phyloP scores from a whole-genome alignment of 1,139 yeast species.

The Pichia terricola region DNA sequence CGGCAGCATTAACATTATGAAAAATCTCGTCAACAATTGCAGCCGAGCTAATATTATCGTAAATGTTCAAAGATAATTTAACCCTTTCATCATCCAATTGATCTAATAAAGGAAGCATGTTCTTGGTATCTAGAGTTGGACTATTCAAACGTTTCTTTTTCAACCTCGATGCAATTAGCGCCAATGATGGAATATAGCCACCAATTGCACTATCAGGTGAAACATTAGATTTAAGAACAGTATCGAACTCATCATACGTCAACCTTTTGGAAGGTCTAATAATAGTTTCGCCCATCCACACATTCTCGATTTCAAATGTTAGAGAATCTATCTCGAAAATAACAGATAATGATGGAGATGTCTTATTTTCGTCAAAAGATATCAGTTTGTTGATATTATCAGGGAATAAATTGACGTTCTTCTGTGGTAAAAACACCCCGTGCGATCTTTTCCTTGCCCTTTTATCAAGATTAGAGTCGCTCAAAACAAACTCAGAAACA shows the following conservation, averaged over 20 bases:
- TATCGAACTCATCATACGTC: constrained; percentile 44
- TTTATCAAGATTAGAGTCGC: constrained; percentile 72
- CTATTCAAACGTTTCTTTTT: constrained; percentile 61
- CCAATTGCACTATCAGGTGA: constrained; percentile 45
- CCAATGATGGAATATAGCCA: constrained; percentile 57
- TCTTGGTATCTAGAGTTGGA: constrained; percentile 38
- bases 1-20: constrained; percentile 73
- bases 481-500: constrained; percentile 58
- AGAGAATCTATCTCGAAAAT: constrained; percentile 72
- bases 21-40: constrained; percentile 66
- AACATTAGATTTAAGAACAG: constrained; percentile 27
- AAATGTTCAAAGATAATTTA: constrained; percentile 61
- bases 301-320: constrained; percentile 64
- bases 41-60: constrained; percentile 50
- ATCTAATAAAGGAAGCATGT: constrained; percentile 61
- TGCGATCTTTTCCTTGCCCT: constrained; percentile 88
- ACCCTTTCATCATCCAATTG: constrained; percentile 82
- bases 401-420: constrained; percentile 62
- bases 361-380: constrained; percentile 53
- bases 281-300: constrained; percentile 68
- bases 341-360: constrained; percentile 67
- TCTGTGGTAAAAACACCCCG: constrained; percentile 85
- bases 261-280: constrained; percentile 53
- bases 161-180: constrained; percentile 60
- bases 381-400: constrained; percentile 47